Evolutionary conservation across 2,329 filamentous ascomycete genomes (phyloP).

Genomic region (Truncatella angustata): DNA sequence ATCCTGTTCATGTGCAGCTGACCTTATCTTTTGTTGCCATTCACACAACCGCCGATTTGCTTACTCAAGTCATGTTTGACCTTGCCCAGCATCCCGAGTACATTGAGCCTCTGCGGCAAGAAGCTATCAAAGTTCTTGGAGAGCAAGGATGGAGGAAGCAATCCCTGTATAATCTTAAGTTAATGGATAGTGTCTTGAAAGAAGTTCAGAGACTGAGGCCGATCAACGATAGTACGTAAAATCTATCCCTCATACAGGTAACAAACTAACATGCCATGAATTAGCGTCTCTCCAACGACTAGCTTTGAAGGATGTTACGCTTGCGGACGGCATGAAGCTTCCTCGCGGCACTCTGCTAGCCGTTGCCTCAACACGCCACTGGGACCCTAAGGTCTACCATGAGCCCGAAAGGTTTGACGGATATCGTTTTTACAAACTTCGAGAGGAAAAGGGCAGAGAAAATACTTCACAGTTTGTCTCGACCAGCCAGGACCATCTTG

Average conservation of each 20-base stretch:
- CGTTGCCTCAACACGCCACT: conserved; percentile 7
- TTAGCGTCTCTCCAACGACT: conserved; percentile 1
- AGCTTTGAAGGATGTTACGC: not conserved
- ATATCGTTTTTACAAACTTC: conserved; percentile 1
- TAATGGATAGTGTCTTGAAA: conserved; percentile 26
- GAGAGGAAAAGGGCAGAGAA: conserved; percentile 22
- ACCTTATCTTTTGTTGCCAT: conserved; percentile 20
- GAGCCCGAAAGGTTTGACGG: conserved; percentile 4
- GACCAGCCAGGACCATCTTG: conserved; percentile 27
- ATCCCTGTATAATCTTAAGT: conserved; percentile 20
- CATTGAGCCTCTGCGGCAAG: conserved; percentile 19
- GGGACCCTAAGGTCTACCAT: conserved; percentile 19
- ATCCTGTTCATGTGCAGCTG: conserved; percentile 16
- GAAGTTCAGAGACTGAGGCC: conserved; percentile 24
- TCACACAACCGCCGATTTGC: conserved; percentile 20
- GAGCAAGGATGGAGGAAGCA: conserved; percentile 17
- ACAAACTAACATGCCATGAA: not conserved
- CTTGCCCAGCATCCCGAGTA: conserved; percentile 19
- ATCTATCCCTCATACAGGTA: not conserved
- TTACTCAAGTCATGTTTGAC: conserved; percentile 18
- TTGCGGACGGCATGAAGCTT: not conserved
- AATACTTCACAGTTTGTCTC: conserved; percentile 35
- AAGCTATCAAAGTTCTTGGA: conserved; percentile 17
- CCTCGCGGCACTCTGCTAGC: not conserved
- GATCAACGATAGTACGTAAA: conserved; percentile 13